phyloP scores from a whole-genome alignment of 2,329 filamentous ascomycete genomes.

The Trichoderma harzianum region DNA sequence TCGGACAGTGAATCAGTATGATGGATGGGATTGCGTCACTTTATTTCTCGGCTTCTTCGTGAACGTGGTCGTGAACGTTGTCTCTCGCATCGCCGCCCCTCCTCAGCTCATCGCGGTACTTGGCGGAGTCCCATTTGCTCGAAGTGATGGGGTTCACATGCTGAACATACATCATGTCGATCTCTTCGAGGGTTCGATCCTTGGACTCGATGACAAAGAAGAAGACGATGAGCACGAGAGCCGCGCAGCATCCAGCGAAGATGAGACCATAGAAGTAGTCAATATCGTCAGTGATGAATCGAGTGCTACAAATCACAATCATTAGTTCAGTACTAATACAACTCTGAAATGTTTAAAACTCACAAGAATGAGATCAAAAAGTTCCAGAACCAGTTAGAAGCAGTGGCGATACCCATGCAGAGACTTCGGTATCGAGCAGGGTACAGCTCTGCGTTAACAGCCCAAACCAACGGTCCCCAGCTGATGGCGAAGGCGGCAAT shows the following conservation, averaged over 20 bases:
- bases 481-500: constrained; percentile 12
- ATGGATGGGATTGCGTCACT: too few relatives aligned
- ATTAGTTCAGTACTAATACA: neutral
- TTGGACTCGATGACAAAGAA: constrained; percentile 14
- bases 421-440: constrained; percentile 7
- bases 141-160: constrained; percentile 9
- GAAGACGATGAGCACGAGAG: constrained; percentile 4
- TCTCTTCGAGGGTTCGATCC: constrained; percentile 12
- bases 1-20: neutral
- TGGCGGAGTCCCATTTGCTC: neutral
- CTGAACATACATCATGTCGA: constrained; percentile 12
- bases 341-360: neutral
- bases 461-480: constrained; percentile 7
- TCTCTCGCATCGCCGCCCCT: neutral
- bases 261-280: constrained; percentile 14
- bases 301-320: neutral
- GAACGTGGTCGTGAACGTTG: neutral
- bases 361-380: constrained; percentile 16
- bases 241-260: constrained; percentile 10
- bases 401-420: constrained; percentile 10
- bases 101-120: neutral
- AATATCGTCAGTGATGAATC: constrained; percentile 2
- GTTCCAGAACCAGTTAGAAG: constrained; percentile 15
- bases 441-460: constrained; percentile 10
- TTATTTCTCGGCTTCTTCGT: constrained; percentile 1